Evolutionary conservation across 2,329 filamentous ascomycete species (phyloP), one percentile per base, ranked within the genome.

Genomic region (Trichoderma koningiopsis): DNA sequence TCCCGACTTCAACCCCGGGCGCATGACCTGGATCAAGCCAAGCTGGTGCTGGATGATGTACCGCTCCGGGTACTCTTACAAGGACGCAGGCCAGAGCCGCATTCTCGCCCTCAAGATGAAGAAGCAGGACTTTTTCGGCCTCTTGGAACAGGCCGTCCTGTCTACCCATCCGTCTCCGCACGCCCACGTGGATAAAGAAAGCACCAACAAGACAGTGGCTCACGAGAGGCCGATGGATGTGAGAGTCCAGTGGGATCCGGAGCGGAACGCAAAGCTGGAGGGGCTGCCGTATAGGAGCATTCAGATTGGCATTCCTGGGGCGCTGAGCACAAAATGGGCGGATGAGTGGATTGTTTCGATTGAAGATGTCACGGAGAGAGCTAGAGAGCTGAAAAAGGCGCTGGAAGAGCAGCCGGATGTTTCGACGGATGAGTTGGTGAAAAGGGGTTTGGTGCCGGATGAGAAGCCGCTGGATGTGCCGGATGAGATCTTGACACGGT

Each of bases 1-100:
- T 0, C 80, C 85, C 2, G 77, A 81, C 7, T 90, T 89, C 78
- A 80, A 77, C 16, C 79, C 79, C n/a, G 77, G 77, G 1, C 83
- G 88, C 63, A 89, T 89, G 87, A 90, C 88, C 4, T 90, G 88
- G 88, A 84, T 90, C 72, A 90, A 90, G 74, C 87, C 87, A 0
- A 86, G 83, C 70, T 90, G 87, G 83, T 79, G 81, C 58, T 90
- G 88, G 88, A 88, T 89, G 84, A 84, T 89, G 77, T 89, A 90
- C 75, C 86, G 88, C 59, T 81, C 83, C 24, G 88, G 87, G 19
- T 90, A 89, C 78, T 85, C 85, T 0, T 83, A 81, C 76, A 90
- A 90, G 73, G 86, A 88, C 70, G 35, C 75, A 0, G 76, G 83
- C 3, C 88, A 90, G 76, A 80, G 83, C 40, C 83, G 82, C 58